Percentiles rank a stretch among this genome's conserved stretches.
phyloP scores from a whole-genome alignment of 1,284 basidiomycete genomes.

The Farysia itapuensis region DNA sequence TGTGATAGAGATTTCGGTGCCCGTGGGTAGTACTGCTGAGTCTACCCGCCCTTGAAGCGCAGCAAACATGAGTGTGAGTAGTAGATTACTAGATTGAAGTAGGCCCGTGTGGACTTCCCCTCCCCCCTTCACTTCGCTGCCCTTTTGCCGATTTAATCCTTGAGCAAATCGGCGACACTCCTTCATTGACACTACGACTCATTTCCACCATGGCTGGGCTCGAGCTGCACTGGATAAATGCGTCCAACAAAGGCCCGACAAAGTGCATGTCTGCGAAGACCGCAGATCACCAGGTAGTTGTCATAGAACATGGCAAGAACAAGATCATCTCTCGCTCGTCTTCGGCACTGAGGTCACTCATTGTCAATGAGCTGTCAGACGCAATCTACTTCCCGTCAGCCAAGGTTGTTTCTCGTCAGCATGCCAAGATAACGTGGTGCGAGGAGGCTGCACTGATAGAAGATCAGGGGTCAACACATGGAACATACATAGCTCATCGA shows the following conservation, averaged over 20 bases:
- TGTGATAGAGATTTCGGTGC: no score
- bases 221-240: slow-evolving; percentile 27
- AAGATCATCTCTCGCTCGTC: slow-evolving; percentile 8
- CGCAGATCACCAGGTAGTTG: not conserved
- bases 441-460: slow-evolving; percentile 3
- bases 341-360: not conserved
- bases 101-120: no score
- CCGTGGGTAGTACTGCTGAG: no score
- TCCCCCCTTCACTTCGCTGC: no score
- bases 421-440: slow-evolving; percentile 24
- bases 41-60: no score
- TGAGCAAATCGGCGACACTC: no score
- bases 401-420: slow-evolving; percentile 30
- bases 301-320: slow-evolving; percentile 2
- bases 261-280: not conserved
- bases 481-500: slow-evolving; percentile 16
- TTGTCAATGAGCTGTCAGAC: slow-evolving; percentile 23
- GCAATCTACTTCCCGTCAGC: slow-evolving; percentile 7
- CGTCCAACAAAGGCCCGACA: slow-evolving; percentile 10
- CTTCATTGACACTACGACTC: no score
- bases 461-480: slow-evolving; percentile 27
- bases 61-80: no score
- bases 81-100: no score
- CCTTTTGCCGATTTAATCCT: no score
- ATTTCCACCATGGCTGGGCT: slow-evolving; percentile 1